phyloP scores from a whole-genome alignment of 2,329 filamentous ascomycete genomes.

The Talaromyces islandicus region DNA sequence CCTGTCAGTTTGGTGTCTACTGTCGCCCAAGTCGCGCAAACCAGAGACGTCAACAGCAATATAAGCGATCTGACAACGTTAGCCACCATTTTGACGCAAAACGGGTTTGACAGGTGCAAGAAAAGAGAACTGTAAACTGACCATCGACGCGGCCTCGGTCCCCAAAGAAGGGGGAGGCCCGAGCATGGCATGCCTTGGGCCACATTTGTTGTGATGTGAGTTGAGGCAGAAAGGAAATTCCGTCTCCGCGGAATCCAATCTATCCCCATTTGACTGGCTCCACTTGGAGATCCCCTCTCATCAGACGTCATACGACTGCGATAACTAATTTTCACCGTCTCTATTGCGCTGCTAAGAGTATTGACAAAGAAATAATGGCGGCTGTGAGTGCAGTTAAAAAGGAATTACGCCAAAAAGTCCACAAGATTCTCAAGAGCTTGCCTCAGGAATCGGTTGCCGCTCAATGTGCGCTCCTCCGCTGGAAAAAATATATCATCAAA shows the following conservation, averaged over 20 bases:
- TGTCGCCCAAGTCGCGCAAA: conserved; percentile 33
- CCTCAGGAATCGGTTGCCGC: conserved; percentile 54
- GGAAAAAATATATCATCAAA: background rate
- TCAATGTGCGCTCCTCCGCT: conserved; percentile 59
- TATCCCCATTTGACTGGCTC: conserved; percentile 3
- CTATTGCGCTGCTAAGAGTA: background rate
- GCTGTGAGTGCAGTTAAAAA: conserved; percentile 65
- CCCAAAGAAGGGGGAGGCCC: background rate
- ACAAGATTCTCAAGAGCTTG: conserved; percentile 56
- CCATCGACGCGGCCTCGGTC: background rate
- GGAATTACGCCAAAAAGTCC: conserved; percentile 66
- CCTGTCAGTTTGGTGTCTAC: conserved; percentile 52
- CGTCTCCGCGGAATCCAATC: conserved; percentile 8
- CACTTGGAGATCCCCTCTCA: background rate
- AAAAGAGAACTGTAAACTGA: conserved; percentile 4
- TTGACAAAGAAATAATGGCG: conserved; percentile 37
- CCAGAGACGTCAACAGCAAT: conserved; percentile 29
- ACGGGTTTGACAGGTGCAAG: conserved; percentile 4
- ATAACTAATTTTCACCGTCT: background rate
- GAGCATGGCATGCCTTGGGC: background rate
- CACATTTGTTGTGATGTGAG: conserved; percentile 1
- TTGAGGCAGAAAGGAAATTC: conserved; percentile 4
- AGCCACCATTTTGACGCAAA: conserved; percentile 6
- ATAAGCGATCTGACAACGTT: conserved; percentile 24
- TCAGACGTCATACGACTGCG: background rate